Base-by-base conservation (phyloP, 805 yeast species). In the Sporopachydermia lactativora region DNA sequence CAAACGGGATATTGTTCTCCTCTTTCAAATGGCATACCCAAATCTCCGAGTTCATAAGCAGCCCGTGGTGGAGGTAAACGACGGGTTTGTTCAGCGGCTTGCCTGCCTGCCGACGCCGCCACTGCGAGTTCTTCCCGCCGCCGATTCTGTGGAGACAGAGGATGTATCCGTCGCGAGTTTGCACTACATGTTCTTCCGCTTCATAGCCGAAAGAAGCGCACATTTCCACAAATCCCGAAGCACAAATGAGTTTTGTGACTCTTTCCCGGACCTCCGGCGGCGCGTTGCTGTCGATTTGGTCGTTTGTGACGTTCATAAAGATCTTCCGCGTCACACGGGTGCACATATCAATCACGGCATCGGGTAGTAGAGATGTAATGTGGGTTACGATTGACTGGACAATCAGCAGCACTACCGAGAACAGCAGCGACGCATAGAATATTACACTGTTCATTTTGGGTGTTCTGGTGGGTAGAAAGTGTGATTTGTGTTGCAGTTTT, bases 51-150 rank as follows among this genome's bases (percentile, higher is more conserved):
- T 77, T 78, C 92, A 86, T 88, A 45, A 89, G 65, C 39, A 89
- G 64, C 1, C 97, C 97, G 53, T 89, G 97, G 55, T 89, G 97
- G 41, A 89, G 68, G 54, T 82, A 89, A 0, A 82, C 81, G 1
- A 80, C 78, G 41, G 71, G 67, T 1, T 58, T 60, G 39, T 57
- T 53, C 11, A 13, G 18, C 3, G 14, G 16, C 6, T 14, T 11
- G n/a, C 6, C n/a, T 6, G 14, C 19, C 5, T 35, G 39, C 8
- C 34, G 36, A 4, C 28, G 15, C 4, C 47, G 28, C 44, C 51
- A 42, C 28, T 38, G 37, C 16, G 51, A 38, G 36, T 52, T 44
- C 36, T 40, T 37, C 14, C 44, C 48, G 8, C 56, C 60, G 11
- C 48, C 56, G 4, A 84, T 66, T 38, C 95, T 64, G 52, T 88